Evolutionary conservation across 495 filamentous ascomycete genomes (phyloP).

Genomic region (Filosporella fistucella): DNA sequence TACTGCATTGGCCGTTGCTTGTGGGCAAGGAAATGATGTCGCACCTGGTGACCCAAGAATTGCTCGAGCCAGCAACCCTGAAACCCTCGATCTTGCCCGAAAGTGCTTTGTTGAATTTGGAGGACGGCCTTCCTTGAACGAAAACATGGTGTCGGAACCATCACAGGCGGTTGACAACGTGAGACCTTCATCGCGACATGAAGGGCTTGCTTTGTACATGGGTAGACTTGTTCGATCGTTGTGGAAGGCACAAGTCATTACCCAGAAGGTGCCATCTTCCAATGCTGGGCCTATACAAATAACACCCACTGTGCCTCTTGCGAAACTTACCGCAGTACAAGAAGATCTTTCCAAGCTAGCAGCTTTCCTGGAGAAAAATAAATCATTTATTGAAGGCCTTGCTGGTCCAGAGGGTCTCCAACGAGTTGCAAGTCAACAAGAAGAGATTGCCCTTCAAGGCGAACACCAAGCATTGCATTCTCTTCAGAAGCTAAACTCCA

Average conservation of each 20-base stretch:
- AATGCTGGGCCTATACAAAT: constrained; percentile 53
- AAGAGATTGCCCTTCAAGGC: constrained; percentile 83
- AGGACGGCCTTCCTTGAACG: constrained; percentile 72
- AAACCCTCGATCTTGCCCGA: constrained; percentile 76
- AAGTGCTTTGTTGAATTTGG: constrained; percentile 87
- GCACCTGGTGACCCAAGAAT: constrained; percentile 62
- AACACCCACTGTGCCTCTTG: constrained; percentile 52
- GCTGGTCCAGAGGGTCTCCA: constrained; percentile 77
- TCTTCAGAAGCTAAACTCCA: constrained; percentile 72
- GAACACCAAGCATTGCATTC: constrained; percentile 92
- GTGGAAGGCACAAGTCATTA: constrained; percentile 65
- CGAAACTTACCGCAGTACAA: constrained; percentile 72
- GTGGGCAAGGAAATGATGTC: constrained; percentile 80
- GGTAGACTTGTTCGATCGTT: constrained; percentile 77
- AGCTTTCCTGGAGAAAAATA: constrained; percentile 79
- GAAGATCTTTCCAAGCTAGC: constrained; percentile 72
- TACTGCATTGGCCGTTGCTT: constrained; percentile 92
- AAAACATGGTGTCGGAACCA: constrained; percentile 61
- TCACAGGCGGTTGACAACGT: constrained; percentile 68
- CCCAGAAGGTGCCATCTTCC: constrained; percentile 29
- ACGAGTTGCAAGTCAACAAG: constrained; percentile 69
- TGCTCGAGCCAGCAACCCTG: constrained; percentile 68
- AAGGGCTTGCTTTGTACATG: constrained; percentile 83
- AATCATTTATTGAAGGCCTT: constrained; percentile 85
- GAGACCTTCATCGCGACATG: constrained; percentile 80